Evolutionary conservation across 495 filamentous ascomycete species (phyloP), one percentile per base, ranked within the genome.

Genomic region (Endocarpon pusillum): DNA sequence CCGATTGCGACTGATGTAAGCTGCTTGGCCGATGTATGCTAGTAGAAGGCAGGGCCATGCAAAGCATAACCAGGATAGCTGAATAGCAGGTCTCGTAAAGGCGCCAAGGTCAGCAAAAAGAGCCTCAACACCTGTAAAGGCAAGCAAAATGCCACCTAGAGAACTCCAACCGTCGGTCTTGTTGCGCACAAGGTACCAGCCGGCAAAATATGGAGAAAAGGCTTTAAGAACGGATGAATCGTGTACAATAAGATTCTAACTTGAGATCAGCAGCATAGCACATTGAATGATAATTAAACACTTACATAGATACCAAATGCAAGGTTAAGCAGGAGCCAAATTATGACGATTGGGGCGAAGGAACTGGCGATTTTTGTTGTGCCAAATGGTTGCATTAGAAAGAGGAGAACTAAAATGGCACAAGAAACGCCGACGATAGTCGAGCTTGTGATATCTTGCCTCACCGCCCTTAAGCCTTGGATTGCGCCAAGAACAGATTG

Each of bases 401-500:
- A 85, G 0, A 85, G 62, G 3, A 76, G 33, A 3, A 85, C 54
- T 3, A 85, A 49, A 34, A 84, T 80, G 4, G 64, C 75, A 42
- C 77, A 80, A 1, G 74, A 65, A 0, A 68, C 62, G 4, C 79
- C 79, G 15, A 82, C 61, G 18, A 84, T 65, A 3, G 71, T 74
- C 4, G 42, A 35, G 4, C 47, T 56, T n/a, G 43, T 45, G 27
- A 66, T 61, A 16, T 49, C 35, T 0, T 55, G 47, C 4, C 46
- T 44, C 4, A 65, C 61, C 15, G 72, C 64, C 21, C 61, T 55
- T 20, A 78, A 55, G n/a, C 75, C 79, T 58, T 84, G 76, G 19
- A 80, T 71, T 3, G 75, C 75, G 19, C 75, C 75, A 1, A 80
- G 63, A 19, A 78, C 69, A 4, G 73, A 74, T 46, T 78, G 75